Percentiles rank a stretch among this genome's conserved stretches.
These are phyloP conservation scores for Pichia eremophila DNA, from an alignment of 805 yeast genomes.

Conservation along the genomic window DNA sequence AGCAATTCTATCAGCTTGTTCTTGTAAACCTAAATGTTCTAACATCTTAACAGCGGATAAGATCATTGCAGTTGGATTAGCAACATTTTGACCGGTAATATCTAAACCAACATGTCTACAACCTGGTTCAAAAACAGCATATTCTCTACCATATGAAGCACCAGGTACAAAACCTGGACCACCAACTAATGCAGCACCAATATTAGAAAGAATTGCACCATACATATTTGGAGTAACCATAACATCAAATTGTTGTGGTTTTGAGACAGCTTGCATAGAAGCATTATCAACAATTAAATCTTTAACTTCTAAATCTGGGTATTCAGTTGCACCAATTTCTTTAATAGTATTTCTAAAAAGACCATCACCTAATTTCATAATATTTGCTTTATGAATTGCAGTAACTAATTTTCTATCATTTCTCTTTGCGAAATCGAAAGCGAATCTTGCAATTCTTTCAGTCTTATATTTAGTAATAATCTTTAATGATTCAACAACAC, in stretches of 20 bases:
- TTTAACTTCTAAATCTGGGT: constrained; percentile 72
- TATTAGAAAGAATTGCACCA: constrained; percentile 95
- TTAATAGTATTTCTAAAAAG: constrained; percentile 90
- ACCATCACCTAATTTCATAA: constrained; percentile 98
- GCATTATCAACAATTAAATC: constrained; percentile 98
- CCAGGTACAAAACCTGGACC: constrained; percentile 99
- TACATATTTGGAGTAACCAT: constrained; percentile 96
- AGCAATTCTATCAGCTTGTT: constrained; percentile 77
- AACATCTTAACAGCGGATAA: constrained; percentile 84
- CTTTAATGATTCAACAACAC: constrained; percentile 94
- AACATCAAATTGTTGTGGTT: constrained; percentile 97
- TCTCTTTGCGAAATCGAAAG: constrained; percentile 89
- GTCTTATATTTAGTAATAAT: constrained; percentile 90
- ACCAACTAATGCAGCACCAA: constrained; percentile 95
- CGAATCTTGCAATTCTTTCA: constrained; percentile 95
- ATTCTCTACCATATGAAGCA: constrained; percentile 95
- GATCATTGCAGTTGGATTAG: constrained; percentile 98
- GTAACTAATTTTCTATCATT: constrained; percentile 89
- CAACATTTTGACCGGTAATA: constrained; percentile 87
- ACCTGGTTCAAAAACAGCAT: constrained; percentile 98
- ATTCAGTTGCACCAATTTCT: constrained; percentile 75
- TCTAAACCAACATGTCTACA: constrained; percentile 99
- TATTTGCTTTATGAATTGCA: constrained; percentile 98
- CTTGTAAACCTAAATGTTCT: constrained; percentile 88
- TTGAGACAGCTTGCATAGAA: constrained; percentile 97